Base-by-base conservation (phyloP, 352 stramenopile genomes). In the Globisporangium perplexum region DNA sequence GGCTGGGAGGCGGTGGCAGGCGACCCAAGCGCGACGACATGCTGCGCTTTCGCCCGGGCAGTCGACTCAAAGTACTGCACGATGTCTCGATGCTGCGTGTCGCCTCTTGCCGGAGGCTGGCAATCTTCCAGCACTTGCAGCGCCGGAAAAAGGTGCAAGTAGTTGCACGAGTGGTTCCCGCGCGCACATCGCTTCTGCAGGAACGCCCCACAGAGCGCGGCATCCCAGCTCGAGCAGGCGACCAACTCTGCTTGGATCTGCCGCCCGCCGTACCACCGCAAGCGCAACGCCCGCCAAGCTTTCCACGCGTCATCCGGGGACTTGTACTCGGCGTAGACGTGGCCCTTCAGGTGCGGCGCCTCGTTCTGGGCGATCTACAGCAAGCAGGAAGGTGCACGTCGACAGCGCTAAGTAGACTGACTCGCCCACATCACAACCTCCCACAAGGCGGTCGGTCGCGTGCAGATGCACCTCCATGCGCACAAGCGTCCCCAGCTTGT, bases 291-390 rank as follows among this genome's bases (percentile, higher is more conserved):
- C 26, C 50, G 47, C 30, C 57, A 59, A 2, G 59, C 59, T 22
- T 44, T 54, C 30, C 35, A 55, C 14, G 59, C 60, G 4, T 57
- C 41, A 5, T 55, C 50, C 3, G 53, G 15, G 0, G 55, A 58
- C 35, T 51, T 35, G 33, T 53, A 72, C 47, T 72, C 65, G 14
- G 52, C 52, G 36, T 72, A 72, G 2, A 72, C 60, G 23, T 72
- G 60, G 3, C 65, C 65, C 11, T 30, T 42, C 24, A 72, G 47
- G 35, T 72, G 65, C 7, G 33, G 24, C 10, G 57, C 52, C 36
- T 52, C 10, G 30, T 72, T 72, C 24, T 66, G 51, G n/a, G 60
- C 60, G 30, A 63, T 53, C 65, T 72, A 54, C 7, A 48, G 10
- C 30, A 35, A 12, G 30, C 30, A 7, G n/a, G n/a, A n/a, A 35